Conservation (phyloP, 2,329 filamentous ascomycete genomes). For the Lojkania enalia region DNA sequence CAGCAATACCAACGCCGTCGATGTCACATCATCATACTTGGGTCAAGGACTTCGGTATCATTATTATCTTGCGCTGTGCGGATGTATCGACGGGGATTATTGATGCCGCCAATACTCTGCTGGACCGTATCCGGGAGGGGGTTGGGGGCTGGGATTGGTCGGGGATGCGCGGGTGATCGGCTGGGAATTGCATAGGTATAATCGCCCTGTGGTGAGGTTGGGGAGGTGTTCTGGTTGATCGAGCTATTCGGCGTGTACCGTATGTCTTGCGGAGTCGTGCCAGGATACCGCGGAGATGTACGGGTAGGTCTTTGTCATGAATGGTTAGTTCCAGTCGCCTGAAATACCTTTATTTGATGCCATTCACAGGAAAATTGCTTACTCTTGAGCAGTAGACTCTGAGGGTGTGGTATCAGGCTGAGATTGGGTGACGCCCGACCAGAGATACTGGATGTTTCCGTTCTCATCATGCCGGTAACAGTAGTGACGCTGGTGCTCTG, state of each 20-base stretch:
- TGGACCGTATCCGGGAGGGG: constrained; percentile 4
- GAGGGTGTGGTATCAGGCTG: not conserved
- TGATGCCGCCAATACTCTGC: not conserved
- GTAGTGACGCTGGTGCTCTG: constrained; percentile 18
- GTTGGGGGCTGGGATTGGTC: not conserved
- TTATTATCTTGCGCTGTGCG: not conserved
- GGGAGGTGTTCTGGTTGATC: too few relatives aligned
- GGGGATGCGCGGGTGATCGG: not conserved
- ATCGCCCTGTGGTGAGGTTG: too few relatives aligned
- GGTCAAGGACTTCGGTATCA: not conserved
- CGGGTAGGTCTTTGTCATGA: not conserved
- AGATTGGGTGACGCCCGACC: not conserved
- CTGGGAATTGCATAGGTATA: not conserved
- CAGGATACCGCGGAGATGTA: not conserved
- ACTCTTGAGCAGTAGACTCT: not conserved
- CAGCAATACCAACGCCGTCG: not conserved
- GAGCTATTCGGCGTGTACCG: too few relatives aligned
- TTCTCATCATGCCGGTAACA: constrained; percentile 7
- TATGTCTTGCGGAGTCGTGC: too few relatives aligned
- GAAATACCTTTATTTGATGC: not conserved
- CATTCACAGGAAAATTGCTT: not conserved
- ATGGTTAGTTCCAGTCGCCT: not conserved
- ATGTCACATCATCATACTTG: not conserved
- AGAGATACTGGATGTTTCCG: constrained; percentile 2
- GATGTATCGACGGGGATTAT: constrained; percentile 4